Evolutionary conservation across 176 grass and related monocot genomes (phyloP).

Genomic region (Zoysia pacifica): DNA sequence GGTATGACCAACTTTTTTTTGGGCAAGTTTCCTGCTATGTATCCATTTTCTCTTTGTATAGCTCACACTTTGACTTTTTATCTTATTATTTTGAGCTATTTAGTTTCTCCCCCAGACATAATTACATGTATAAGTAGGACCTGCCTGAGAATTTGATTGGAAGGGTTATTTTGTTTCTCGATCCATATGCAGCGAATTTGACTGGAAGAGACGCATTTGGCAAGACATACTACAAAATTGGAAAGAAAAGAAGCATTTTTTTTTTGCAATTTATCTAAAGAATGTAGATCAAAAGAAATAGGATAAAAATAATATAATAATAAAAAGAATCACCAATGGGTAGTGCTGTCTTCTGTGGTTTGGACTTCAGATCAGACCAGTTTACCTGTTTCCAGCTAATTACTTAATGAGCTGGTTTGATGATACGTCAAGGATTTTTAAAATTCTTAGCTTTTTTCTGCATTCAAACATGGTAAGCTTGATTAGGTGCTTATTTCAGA

Average conservation of each 20-base stretch:
- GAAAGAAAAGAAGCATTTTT: not conserved
- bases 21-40: not conserved
- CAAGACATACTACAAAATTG: not conserved
- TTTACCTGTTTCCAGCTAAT: conserved; percentile 8
- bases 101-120: not conserved
- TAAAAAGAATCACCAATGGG: not conserved
- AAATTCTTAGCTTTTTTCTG: not conserved
- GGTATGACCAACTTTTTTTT: conserved; percentile 48
- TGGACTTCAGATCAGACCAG: not conserved
- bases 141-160: not conserved
- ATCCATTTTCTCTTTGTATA: not conserved
- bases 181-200: not conserved
- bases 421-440: not conserved
- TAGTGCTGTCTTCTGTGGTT: not conserved
- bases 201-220: not conserved
- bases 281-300: not conserved
- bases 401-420: not conserved
- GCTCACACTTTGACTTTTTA: not conserved
- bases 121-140: not conserved
- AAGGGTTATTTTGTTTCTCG: too few relatives aligned
- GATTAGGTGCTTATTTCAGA: not conserved
- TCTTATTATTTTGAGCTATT: not conserved
- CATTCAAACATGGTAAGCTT: not conserved
- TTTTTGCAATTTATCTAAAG: not conserved
- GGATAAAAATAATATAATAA: not conserved